Base-by-base conservation (phyloP, 2,329 filamentous ascomycete genomes). In the Rhynchosporium agropyri region DNA sequence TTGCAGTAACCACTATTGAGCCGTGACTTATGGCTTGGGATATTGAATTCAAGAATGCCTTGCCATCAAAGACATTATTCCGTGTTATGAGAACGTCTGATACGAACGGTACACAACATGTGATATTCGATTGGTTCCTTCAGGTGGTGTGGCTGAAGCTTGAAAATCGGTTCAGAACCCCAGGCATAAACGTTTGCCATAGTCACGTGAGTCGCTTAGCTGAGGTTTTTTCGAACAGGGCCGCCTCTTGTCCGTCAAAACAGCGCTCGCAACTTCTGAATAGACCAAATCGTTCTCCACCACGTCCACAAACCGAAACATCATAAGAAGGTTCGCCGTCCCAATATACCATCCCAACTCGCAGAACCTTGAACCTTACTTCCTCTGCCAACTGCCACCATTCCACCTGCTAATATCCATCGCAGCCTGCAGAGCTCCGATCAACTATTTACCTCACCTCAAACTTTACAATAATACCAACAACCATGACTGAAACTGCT, bases 401-500 rank as follows among this genome's bases (percentile, higher is more conserved):
- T 20, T 20, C 20, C 20, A 20, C 62, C 31, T 45, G 57, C 71
- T 73, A 60, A 73, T 61, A 60, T 68, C 67, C 70, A 69, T 71
- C 69, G 63, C 62, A 69, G 65, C 62, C 63, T 65, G 40, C 50
- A 66, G 55, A 65, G 54, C 58, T 45, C 42, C 54, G 36, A 60
- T 62, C 38, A 56, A 51, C 64, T 64, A 59, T 64, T 66, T 60
- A 62, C 59, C 59, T 66, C 64, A 56, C 36, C 55, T 64, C 68
- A 64, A 58, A 66, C 61, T 58, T 56, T 48, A 64, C 57, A 60
- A 63, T 63, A 63, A 68, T 61, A 70, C 61, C 61, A 67, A 65
- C 66, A 71, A 80, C 65, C 75, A 96, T 95, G 91, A 86, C 89
- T 80, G 78, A 81, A 71, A 74, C 75, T 69, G 73, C 78, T 78